phyloP scores from a whole-genome alignment of 164 flowering plant genomes.

The Piper betle region DNA sequence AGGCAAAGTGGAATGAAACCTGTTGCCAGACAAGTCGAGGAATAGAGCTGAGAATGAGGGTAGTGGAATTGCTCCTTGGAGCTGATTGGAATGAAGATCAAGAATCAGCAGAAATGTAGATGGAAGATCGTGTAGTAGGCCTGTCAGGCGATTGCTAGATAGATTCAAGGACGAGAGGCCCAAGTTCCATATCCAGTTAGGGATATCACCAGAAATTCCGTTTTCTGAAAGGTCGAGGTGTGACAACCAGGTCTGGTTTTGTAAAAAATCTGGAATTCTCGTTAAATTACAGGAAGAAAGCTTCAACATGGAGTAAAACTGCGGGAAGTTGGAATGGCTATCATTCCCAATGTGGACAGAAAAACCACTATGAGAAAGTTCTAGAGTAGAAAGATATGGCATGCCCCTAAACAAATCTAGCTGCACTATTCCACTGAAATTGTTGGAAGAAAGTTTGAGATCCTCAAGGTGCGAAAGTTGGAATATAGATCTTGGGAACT shows the following conservation, averaged over 20 bases:
- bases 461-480: conserved; percentile 7
- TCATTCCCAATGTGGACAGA: neutral
- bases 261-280: conserved; percentile 20
- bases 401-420: conserved; percentile 6
- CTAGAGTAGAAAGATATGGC: conserved; percentile 15
- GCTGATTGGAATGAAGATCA: conserved; percentile 33
- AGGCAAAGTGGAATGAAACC: conserved; percentile 20
- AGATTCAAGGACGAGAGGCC: conserved; percentile 21
- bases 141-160: conserved; percentile 20
- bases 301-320: conserved; percentile 16
- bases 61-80: conserved; percentile 24
- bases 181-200: conserved; percentile 29
- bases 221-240: conserved; percentile 37
- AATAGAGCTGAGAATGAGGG: conserved; percentile 10
- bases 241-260: conserved; percentile 13
- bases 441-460: conserved; percentile 23
- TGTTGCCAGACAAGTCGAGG: conserved; percentile 44
- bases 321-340: conserved; percentile 9
- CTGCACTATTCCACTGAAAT: conserved; percentile 18
- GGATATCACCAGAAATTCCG: conserved; percentile 24
- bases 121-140: conserved; percentile 1
- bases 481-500: conserved; percentile 20
- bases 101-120: conserved; percentile 4
- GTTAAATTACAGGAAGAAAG: conserved; percentile 29
- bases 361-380: conserved; percentile 23